A percentile compares a stretch with the other conserved stretches of the same genome.
These are phyloP conservation scores for Colletotrichum chrysophilum DNA, from an alignment of 2,329 filamentous ascomycete genomes.

Conservation along the genomic window DNA sequence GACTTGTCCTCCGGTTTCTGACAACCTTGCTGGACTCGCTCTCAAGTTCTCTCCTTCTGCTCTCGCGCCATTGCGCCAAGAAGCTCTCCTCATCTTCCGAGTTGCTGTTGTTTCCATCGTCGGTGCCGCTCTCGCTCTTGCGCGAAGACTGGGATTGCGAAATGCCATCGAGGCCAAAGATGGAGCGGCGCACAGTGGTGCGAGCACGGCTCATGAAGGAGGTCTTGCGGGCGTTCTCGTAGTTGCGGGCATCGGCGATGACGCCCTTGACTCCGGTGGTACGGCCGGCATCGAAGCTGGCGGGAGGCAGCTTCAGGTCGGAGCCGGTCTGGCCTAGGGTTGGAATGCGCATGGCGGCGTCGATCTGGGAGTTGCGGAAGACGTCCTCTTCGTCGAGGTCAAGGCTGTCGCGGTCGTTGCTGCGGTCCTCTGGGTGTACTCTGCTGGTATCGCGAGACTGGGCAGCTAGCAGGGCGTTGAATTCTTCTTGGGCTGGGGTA, in stretches of 20 bases:
- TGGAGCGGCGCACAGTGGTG: slow-evolving; percentile 55
- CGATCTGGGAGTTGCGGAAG: slow-evolving; percentile 59
- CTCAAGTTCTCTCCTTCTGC: slow-evolving; percentile 79
- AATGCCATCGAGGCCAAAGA: slow-evolving; percentile 51
- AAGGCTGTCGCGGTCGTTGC: slow-evolving; percentile 48
- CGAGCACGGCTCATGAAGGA: slow-evolving; percentile 60
- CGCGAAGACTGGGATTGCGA: slow-evolving; percentile 29
- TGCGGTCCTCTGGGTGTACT: slow-evolving; percentile 65
- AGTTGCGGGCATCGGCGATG: slow-evolving; percentile 82
- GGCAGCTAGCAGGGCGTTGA: slow-evolving; percentile 65
- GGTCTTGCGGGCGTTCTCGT: slow-evolving; percentile 68
- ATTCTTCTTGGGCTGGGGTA: slow-evolving; percentile 71
- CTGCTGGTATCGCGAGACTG: slow-evolving; percentile 49
- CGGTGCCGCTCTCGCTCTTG: slow-evolving; percentile 53
- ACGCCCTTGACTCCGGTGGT: slow-evolving; percentile 87
- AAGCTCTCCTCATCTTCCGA: slow-evolving; percentile 80
- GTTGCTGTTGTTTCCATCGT: slow-evolving; percentile 48
- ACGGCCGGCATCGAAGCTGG: slow-evolving; percentile 68
- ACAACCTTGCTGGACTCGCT: slow-evolving; percentile 58
- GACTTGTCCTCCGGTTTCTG: slow-evolving; percentile 73
- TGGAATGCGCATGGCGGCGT: slow-evolving; percentile 70
- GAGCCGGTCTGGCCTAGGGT: slow-evolving; percentile 49
- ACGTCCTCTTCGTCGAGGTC: slow-evolving; percentile 59
- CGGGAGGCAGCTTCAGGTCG: slow-evolving; percentile 66
- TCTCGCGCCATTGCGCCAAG: slow-evolving; percentile 84